Conservation (phyloP, 768 basidiomycete species). For the Russula sp. region DNA sequence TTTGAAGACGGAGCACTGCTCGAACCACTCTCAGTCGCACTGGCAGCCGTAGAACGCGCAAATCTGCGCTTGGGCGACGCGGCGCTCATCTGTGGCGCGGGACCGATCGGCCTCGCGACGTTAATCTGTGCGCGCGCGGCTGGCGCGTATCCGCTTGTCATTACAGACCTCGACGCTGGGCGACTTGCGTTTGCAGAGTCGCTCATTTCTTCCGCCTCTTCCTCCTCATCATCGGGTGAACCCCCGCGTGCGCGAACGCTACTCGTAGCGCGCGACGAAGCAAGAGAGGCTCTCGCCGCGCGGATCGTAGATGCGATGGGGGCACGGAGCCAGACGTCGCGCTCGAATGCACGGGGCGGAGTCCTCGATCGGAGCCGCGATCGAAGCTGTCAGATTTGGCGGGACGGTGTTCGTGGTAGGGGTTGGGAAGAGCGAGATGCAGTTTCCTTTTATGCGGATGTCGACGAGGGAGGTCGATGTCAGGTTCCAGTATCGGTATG, state of each 20-base stretch:
- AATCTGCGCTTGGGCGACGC: conserved; percentile 64
- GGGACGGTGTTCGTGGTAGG: conserved; percentile 70
- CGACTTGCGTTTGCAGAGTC: conserved; percentile 65
- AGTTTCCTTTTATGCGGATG: conserved; percentile 74
- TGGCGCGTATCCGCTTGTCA: conserved; percentile 66
- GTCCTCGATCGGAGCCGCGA: conserved; percentile 57
- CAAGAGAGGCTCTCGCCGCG: conserved; percentile 50
- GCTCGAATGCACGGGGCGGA: conserved; percentile 67
- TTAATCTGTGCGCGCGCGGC: conserved; percentile 64
- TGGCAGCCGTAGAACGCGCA: conserved; percentile 65
- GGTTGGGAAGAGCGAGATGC: conserved; percentile 56
- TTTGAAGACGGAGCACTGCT: conserved; percentile 69
- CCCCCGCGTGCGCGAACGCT: conserved; percentile 46
- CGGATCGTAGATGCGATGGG: conserved; percentile 53
- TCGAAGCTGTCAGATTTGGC: conserved; percentile 50
- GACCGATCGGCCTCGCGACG: conserved; percentile 62
- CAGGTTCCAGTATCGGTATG: conserved; percentile 66
- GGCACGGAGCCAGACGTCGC: conserved; percentile 47
- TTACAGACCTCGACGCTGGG: conserved; percentile 63
- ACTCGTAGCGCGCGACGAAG: conserved; percentile 40
- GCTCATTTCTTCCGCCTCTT: conserved; percentile 35
- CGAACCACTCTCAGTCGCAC: conserved; percentile 63
- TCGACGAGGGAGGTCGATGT: conserved; percentile 70
- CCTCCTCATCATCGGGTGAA: not conserved
- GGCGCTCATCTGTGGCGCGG: conserved; percentile 61